Evolutionary conservation across 129 eudicot genomes (phyloP).

Genomic region (Cynara cardunculus): DNA sequence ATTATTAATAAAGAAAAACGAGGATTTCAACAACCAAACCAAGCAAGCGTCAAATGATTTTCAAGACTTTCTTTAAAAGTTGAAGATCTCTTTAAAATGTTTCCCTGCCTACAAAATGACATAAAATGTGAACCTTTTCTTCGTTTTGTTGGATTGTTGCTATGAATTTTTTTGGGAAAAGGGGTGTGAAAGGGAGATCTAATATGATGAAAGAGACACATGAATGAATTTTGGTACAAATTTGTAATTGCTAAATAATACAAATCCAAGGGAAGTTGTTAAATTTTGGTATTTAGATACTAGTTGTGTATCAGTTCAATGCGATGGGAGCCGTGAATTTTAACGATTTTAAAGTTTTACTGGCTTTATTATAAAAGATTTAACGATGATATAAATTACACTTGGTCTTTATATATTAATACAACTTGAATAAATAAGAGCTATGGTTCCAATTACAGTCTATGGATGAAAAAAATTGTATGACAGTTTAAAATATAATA

Average conservation of each 20-base stretch:
- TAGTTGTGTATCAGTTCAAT: no score
- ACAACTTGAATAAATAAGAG: no score
- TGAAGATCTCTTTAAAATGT: not conserved
- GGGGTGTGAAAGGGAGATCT: conserved; percentile 15
- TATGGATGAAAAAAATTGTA: no score
- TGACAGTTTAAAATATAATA: no score
- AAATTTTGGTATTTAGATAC: not conserved
- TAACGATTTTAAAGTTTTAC: no score
- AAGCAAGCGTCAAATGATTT: conserved; percentile 21
- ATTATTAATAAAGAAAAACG: not conserved
- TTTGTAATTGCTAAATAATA: conserved; percentile 13
- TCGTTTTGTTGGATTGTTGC: conserved; percentile 1
- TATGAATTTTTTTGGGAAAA: conserved; percentile 15
- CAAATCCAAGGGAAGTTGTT: not conserved
- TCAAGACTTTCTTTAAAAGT: conserved; percentile 10
- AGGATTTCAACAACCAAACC: conserved; percentile 2
- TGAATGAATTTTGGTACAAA: conserved; percentile 18
- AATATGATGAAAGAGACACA: conserved; percentile 25
- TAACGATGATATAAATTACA: no score
- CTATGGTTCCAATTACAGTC: no score
- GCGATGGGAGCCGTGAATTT: no score
- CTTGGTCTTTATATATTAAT: no score
- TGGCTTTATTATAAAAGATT: no score
- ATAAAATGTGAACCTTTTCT: not conserved
- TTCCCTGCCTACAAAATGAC: not conserved